phyloP scores from a whole-genome alignment of 768 basidiomycete genomes.

The Phaffia tasmanica region DNA sequence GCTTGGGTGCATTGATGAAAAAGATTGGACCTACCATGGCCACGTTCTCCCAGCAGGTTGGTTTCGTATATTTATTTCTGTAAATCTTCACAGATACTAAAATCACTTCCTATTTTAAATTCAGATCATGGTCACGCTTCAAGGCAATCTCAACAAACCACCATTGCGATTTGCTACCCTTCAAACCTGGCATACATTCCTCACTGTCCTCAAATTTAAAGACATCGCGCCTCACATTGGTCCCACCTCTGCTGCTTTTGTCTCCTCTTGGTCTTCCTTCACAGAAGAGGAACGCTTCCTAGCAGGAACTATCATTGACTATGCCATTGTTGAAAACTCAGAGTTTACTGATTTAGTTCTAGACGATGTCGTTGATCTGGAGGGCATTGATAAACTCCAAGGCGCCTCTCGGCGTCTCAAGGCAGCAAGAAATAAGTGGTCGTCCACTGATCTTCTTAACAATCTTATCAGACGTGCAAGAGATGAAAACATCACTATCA shows the following conservation, averaged over 20 bases:
- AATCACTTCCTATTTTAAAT: slow-evolving; percentile 10
- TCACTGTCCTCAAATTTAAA: slow-evolving; percentile 51
- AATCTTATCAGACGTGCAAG: slow-evolving; percentile 61
- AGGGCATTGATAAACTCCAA: slow-evolving; percentile 52
- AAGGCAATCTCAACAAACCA: slow-evolving; percentile 66
- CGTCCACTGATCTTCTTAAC: slow-evolving; percentile 48
- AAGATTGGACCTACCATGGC: slow-evolving; percentile 60
- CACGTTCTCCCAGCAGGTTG: slow-evolving; percentile 76
- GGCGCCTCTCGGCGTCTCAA: slow-evolving; percentile 31
- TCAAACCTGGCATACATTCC: slow-evolving; percentile 65
- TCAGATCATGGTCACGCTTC: slow-evolving; percentile 91
- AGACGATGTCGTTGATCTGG: slow-evolving; percentile 69
- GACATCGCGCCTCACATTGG: slow-evolving; percentile 79
- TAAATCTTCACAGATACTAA: background rate
- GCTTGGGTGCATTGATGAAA: slow-evolving; percentile 60
- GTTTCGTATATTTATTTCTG: slow-evolving; percentile 25
- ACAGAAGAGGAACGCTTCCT: slow-evolving; percentile 45
- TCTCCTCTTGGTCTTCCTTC: slow-evolving; percentile 63
- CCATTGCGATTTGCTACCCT: slow-evolving; percentile 70
- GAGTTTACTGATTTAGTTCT: slow-evolving; percentile 45
- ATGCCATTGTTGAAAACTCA: slow-evolving; percentile 57
- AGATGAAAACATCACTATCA: slow-evolving; percentile 71
- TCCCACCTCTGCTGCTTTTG: slow-evolving; percentile 71
- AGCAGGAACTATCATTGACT: slow-evolving; percentile 53
- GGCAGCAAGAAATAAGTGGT: slow-evolving; percentile 43